These are phyloP conservation scores for Mucor plumbeus DNA, from an alignment of 371 early-diverging fungal species.

Conservation along the genomic window DNA sequence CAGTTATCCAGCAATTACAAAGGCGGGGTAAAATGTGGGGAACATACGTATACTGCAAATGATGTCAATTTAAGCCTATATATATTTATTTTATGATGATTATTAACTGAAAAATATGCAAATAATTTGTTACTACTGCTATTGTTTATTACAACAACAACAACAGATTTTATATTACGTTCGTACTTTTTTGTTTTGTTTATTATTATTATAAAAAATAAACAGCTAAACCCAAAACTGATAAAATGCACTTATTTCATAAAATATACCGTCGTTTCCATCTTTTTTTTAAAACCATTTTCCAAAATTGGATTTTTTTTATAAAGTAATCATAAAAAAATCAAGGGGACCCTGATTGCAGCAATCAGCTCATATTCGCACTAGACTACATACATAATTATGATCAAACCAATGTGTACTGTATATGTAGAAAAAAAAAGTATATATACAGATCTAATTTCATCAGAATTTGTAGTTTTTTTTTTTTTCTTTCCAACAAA, in stretches of 20 bases:
- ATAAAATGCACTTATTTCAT: neutral
- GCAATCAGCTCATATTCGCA: neutral
- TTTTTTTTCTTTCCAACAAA: neutral
- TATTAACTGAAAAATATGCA: too few relatives aligned
- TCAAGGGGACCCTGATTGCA: slow-evolving; percentile 3
- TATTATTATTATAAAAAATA: neutral
- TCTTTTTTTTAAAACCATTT: neutral
- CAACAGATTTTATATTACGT: neutral
- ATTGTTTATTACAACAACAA: neutral
- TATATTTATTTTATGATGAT: neutral
- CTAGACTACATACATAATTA: neutral
- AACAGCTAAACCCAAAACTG: neutral
- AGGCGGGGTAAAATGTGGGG: slow-evolving; percentile 2
- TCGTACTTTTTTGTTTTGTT: neutral
- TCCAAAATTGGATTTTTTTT: neutral
- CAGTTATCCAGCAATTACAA: neutral
- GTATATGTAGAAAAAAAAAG: neutral
- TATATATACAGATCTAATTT: neutral
- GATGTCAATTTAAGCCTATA: neutral
- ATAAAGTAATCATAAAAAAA: neutral
- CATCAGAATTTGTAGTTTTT: neutral
- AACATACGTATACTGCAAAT: neutral
- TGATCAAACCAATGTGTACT: neutral
- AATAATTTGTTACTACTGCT: too few relatives aligned
- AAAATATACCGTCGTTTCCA: neutral